phyloP scores from a whole-genome alignment of 345 rosid genomes.

The Lepidium sativum region DNA sequence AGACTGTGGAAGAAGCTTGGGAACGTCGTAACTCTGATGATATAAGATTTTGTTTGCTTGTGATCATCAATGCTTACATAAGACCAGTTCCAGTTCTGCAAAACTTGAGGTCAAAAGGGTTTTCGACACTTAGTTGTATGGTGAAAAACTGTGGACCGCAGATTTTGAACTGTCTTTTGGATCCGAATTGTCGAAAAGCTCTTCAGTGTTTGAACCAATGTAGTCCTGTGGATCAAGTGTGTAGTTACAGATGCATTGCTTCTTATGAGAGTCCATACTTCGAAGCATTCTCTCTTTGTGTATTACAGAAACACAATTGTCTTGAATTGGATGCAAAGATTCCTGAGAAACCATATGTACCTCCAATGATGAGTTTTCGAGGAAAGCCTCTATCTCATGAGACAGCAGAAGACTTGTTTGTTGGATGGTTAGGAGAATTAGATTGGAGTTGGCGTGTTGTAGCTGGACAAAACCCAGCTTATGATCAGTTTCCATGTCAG shows the following conservation, averaged over 20 bases:
- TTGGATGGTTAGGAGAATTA: conserved; percentile 74
- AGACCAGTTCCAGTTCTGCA: conserved; percentile 69
- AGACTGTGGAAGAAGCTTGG: conserved; percentile 82
- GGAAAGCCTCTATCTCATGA: conserved; percentile 54
- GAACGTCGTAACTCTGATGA: conserved; percentile 73
- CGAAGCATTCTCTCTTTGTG: conserved; percentile 86
- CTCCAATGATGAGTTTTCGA: conserved; percentile 60
- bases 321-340: conserved; percentile 68
- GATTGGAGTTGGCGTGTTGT: conserved; percentile 95
- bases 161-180: conserved; percentile 71
- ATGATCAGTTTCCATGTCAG: conserved; percentile 94
- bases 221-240: conserved; percentile 90
- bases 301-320: conserved; percentile 79
- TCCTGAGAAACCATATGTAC: conserved; percentile 58
- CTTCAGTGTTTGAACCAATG: conserved; percentile 85
- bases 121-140: conserved; percentile 82
- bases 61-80: conserved; percentile 76
- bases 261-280: conserved; percentile 83
- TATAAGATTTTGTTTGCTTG: conserved; percentile 72
- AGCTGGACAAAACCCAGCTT: conserved; percentile 95
- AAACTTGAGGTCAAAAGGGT: conserved; percentile 81
- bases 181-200: conserved; percentile 84
- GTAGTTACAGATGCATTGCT: conserved; percentile 85
- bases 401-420: conserved; percentile 78
- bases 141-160: conserved; percentile 78